Evolutionary conservation across 2,329 filamentous ascomycete species (phyloP).

Genomic region (Pseudovirgaria hyperparasitica): DNA sequence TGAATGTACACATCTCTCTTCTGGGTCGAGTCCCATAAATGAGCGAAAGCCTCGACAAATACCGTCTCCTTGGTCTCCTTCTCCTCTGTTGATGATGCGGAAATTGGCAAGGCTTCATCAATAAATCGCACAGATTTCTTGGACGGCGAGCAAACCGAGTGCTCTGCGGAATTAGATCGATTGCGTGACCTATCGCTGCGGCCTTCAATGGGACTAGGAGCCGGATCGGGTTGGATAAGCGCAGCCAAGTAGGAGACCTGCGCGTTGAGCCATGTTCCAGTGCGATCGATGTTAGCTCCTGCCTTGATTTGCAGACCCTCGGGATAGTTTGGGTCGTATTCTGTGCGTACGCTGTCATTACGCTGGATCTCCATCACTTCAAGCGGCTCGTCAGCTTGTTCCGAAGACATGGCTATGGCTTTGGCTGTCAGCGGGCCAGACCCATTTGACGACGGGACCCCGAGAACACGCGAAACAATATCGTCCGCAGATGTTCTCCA

Average conservation of each 20-base stretch:
- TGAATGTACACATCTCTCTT: constrained; percentile 71
- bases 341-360: constrained; percentile 52
- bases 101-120: constrained; percentile 15
- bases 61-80: constrained; percentile 41
- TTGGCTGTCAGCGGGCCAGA: no score
- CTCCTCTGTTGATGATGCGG: constrained; percentile 14
- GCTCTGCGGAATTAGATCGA: constrained; percentile 10
- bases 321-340: constrained; percentile 65
- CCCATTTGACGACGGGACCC: no score
- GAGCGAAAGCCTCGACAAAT: constrained; percentile 80
- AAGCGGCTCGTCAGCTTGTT: constrained; percentile 23
- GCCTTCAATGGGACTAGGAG: constrained; percentile 6
- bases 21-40: constrained; percentile 53
- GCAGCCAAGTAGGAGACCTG: constrained; percentile 67
- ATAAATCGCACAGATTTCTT: constrained; percentile 73
- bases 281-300: constrained; percentile 67
- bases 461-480: constrained; percentile 15
- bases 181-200: constrained; percentile 3
- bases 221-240: constrained; percentile 26
- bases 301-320: constrained; percentile 59
- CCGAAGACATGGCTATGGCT: constrained; percentile 17
- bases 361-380: constrained; percentile 44
- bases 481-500: constrained; percentile 43
- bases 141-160: constrained; percentile 26
- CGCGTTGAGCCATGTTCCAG: constrained; percentile 72